Base-by-base conservation (phyloP, 805 yeast species). In the Metschnikowia matae region DNA sequence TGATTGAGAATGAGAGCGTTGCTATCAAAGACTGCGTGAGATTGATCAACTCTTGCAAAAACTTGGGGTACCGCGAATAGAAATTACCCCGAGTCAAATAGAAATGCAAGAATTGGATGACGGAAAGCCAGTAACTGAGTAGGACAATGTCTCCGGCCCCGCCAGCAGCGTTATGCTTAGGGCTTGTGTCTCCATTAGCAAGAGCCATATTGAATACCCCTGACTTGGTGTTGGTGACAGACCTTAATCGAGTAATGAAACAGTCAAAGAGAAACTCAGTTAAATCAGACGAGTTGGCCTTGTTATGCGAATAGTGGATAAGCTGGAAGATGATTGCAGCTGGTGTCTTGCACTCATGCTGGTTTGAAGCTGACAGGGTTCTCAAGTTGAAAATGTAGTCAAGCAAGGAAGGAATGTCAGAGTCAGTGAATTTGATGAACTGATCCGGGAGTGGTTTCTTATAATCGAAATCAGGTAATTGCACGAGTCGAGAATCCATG, bases 81-180 rank as follows among this genome's bases (percentile, higher is more conserved):
- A 85, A 75, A 0, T 70, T 66, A 60, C 86, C 94, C 53, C 87
- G 82, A 40, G 81, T 71, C 33, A 92, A 62, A 66, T 89, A 92
- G 65, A 86, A 92, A 60, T 85, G 84, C 46, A 92, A 69, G 56
- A 87, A 83, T 52, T 87, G 87, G 41, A 87, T 64, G 23, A 87
- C 85, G 4, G 96, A 83, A 35, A 94, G 78, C 98, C 98, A 94
- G 64, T 89, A 92, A 46, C 96, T 85, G 54, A 85, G 77, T 38
- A 77, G 62, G 15, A 87, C 87, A 49, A 86, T 83, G 61, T 87
- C 92, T 32, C 84, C 85, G 33, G 75, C 67, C 5, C 71, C 74
- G 53, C 51, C 52, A 13, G 52, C 38, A 6, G 53, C 49, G 11
- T 39, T 62, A 4, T 37, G 46, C 17, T 44, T 46, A 4, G 50